Evolutionary conservation across 257 asterid genomes (phyloP), one percentile per base, ranked within the genome.

Genomic region (Craterostigma plantagineum): DNA sequence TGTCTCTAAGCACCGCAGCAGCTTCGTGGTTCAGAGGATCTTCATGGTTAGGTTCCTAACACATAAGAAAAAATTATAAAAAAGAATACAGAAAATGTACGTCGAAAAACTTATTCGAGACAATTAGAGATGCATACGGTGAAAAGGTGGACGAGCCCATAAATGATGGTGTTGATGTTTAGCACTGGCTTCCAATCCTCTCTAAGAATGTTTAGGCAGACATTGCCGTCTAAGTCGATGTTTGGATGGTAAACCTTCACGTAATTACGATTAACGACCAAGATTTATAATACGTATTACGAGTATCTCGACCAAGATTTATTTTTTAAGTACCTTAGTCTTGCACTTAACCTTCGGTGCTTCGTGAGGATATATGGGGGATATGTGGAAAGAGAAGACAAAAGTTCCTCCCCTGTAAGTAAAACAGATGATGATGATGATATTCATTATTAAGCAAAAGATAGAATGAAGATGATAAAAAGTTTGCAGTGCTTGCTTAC

Each of bases 171-270:
- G 69, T 79, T 87, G 55, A 87, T 82, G 86, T 63, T 87, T 35
- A 87, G 75, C 60, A 87, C 95, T 1, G 98, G 98, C 55, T 87
- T 87, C 98, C 98, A 87, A 60, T 87, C 98, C 61, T 87, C 98
- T 17, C 98, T 80, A 46, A 87, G 98, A 72, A 87, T 87, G 79
- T 87, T 87, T 40, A 87, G 74, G 68, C 98, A 87, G 34, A 87
- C 95, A 61, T 82, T 87, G 59, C 98, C 98, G 53, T 87, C 98
- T 56, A 82, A 58, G 65, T 87, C 98, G 17, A 87, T 87, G 49
- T 87, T 87, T 43, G 95, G 98, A 68, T 87, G 98, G 68, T 82
- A 87, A 14, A 87, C 93, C 95, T 87, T 75, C 23, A 49, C 59
- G 43, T 35, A 33, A 27, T 17, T 14, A 52, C 48, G 44, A 4